Evolutionary conservation across 164 flowering plant genomes (phyloP), one percentile per base, ranked within the genome.

Genomic region (Chimonanthus praecox): DNA sequence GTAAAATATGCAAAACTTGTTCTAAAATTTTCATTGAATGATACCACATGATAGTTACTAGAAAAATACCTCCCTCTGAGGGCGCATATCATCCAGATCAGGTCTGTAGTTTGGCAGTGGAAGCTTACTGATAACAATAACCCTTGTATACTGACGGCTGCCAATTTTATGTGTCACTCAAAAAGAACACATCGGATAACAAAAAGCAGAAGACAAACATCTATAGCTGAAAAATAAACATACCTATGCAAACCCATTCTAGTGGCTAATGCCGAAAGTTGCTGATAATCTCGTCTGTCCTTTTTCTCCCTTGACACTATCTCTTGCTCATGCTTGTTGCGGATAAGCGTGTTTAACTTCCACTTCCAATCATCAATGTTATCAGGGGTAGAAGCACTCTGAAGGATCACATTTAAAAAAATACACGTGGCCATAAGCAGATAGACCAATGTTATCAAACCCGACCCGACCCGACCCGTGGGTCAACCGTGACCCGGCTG

Each of bases 231-330:
- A 44, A 33, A 54, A 15, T 16, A 50, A 72, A 64, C 18, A 70
- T 89, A 95, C 99, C 99, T 88, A 78, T 90, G 82, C 82, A 95
- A 83, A 66, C 97, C 98, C 97, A 95, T 84, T 78, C 78, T 82
- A 72, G 80, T 85, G 43, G 98, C 99, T 72, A 93, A 61, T 70
- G 89, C 84, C 65, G 96, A 85, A 74, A 95, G 85, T 79, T 93
- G 87, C 69, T 85, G 93, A 81, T 82, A 95, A 75, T 88, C 89
- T 64, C 83, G 88, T 50, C 97, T 76, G 73, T 93, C 99, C 78
- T 86, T 92, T 78, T 88, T 95, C 81, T 93, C 99, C 76, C 88
- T 84, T n/a, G 99, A 90, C 64, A 86, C 81, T 75, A 93, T 44
- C 79, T 95, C 99, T 76, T 91, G 90, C 74, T 87, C 87, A 72